Conservation (phyloP, 1,284 basidiomycete species). For the Irpex sp. region DNA sequence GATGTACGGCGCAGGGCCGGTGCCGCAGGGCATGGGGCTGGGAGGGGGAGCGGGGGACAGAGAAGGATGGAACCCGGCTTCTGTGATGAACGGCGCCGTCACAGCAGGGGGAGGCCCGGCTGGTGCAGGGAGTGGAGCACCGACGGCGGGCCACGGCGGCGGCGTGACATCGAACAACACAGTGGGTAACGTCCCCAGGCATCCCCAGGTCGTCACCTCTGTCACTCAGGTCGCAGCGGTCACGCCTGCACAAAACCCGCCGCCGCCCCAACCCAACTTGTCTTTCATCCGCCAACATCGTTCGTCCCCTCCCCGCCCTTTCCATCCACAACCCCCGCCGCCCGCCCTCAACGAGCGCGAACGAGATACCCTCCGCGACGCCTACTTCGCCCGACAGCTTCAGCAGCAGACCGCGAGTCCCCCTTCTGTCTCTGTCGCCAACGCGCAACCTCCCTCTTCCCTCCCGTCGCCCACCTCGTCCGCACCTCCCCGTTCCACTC, state of each 20-base stretch:
- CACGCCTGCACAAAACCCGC: conserved; percentile 24
- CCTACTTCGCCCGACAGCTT: conserved; percentile 21
- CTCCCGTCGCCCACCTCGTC: conserved; percentile 23
- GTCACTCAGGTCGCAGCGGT: conserved; percentile 9
- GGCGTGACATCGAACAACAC: not conserved
- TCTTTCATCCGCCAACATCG: conserved; percentile 26
- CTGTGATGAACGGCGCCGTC: conserved; percentile 4
- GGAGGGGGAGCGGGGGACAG: not conserved
- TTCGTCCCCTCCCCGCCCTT: conserved; percentile 28
- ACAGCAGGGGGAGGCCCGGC: not conserved
- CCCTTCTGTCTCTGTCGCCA: conserved; percentile 19
- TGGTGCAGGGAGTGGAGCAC: not conserved
- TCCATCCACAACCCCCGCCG: conserved; percentile 20
- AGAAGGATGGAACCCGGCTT: conserved; percentile 7
- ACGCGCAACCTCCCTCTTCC: conserved; percentile 23
- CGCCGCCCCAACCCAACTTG: conserved; percentile 20
- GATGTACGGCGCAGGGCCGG: conserved; percentile 5
- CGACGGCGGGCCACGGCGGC: not conserved
- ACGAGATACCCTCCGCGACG: conserved; percentile 22
- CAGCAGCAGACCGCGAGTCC: conserved; percentile 19
- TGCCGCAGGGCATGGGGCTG: not conserved
- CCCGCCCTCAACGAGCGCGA: conserved; percentile 26
- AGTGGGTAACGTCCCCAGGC: not conserved
- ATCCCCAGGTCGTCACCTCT: conserved; percentile 14
- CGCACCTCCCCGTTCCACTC: conserved; percentile 34